A percentile compares a stretch with the other conserved stretches of the same genome.
phyloP scores from a whole-genome alignment of 495 filamentous ascomycete species.

The Penicillium crystallinum region DNA sequence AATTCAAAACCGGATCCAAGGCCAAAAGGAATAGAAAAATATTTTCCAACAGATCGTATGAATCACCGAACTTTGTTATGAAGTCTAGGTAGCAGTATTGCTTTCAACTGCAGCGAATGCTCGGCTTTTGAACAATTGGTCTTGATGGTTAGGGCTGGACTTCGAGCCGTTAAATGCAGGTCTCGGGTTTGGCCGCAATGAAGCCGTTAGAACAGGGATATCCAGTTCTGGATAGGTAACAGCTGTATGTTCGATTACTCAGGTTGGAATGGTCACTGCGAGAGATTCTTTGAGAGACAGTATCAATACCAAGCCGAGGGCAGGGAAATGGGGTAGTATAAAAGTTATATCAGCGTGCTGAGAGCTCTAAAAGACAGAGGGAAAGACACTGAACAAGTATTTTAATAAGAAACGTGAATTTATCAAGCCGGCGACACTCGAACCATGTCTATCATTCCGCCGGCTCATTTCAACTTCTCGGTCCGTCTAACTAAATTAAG shows the following conservation, averaged over 20 bases:
- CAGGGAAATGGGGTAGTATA: neutral
- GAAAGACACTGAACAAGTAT: neutral
- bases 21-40: no score
- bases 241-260: neutral
- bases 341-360: neutral
- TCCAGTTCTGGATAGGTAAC: neutral
- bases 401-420: slow-evolving; percentile 1
- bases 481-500: slow-evolving; percentile 3
- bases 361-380: neutral
- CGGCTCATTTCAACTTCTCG: slow-evolving; percentile 8
- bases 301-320: neutral
- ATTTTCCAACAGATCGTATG: no score
- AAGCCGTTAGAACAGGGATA: neutral
- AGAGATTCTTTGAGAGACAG: slow-evolving; percentile 9
- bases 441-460: slow-evolving; percentile 10
- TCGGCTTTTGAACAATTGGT: neutral
- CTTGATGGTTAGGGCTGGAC: neutral
- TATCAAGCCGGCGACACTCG: neutral
- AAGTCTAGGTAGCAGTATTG: no score
- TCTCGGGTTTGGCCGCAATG: slow-evolving; percentile 17
- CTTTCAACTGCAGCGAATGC: no score
- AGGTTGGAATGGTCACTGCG: neutral
- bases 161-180: slow-evolving; percentile 20
- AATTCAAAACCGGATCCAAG: neutral
- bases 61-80: no score